Conservation (phyloP, 257 asterid genomes). For the Penstemon newberryi region DNA sequence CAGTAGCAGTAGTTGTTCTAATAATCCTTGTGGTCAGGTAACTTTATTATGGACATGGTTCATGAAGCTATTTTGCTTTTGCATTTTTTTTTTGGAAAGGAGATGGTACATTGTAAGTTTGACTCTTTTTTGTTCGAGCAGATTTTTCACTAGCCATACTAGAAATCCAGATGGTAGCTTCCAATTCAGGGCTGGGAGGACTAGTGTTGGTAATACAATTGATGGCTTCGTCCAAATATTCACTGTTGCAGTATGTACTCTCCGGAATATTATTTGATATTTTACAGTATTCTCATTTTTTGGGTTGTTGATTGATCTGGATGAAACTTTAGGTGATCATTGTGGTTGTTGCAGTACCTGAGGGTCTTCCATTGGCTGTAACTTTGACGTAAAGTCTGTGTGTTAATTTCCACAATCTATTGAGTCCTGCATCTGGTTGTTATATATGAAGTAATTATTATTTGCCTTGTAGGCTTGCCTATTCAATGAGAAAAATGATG, state of each 20-base stretch:
- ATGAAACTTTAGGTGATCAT: constrained; percentile 66
- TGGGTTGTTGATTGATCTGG: constrained; percentile 25
- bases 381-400: constrained; percentile 73
- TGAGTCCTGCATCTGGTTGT: constrained; percentile 8
- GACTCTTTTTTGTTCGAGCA: constrained; percentile 31
- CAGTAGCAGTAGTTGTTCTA: constrained; percentile 68
- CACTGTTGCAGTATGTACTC: constrained; percentile 78
- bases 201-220: constrained; percentile 60
- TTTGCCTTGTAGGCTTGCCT: constrained; percentile 80
- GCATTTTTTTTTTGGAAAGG: constrained; percentile 10
- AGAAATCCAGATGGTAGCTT: constrained; percentile 49
- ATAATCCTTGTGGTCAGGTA: constrained; percentile 74
- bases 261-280: constrained; percentile 20
- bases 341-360: constrained; percentile 95
- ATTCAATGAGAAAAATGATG: constrained; percentile 97
- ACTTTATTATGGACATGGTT: constrained; percentile 17
- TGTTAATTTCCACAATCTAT: constrained; percentile 11
- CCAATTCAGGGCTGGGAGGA: constrained; percentile 64
- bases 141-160: constrained; percentile 79
- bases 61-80: constrained; percentile 18
- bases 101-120: constrained; percentile 4
- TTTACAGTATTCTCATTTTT: constrained; percentile 11
- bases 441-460: constrained; percentile 37
- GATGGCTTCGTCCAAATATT: constrained; percentile 75
- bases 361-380: constrained; percentile 95